These are phyloP conservation scores for Echria macrotheca DNA, from an alignment of 495 filamentous ascomycete genomes.

Conservation along the genomic window DNA sequence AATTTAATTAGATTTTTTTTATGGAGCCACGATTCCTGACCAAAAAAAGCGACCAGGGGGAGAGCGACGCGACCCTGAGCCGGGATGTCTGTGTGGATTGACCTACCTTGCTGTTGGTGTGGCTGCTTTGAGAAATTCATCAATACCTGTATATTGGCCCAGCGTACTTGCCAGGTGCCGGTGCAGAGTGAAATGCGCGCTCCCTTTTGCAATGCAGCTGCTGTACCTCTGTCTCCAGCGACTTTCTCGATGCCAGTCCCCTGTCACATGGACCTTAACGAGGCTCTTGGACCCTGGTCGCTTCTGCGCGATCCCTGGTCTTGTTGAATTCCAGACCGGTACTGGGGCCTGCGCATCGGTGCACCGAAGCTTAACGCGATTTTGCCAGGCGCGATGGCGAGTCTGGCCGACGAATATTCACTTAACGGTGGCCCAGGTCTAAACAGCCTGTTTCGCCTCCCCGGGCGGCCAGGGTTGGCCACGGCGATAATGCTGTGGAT, in stretches of 20 bases:
- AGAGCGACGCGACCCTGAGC: constrained; percentile 33
- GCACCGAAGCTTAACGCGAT: constrained; percentile 8
- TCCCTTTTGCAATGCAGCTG: constrained; percentile 20
- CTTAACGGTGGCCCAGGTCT: constrained; percentile 10
- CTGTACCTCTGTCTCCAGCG: constrained; percentile 6
- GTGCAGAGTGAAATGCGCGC: constrained; percentile 21
- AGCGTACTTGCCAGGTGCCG: constrained; percentile 17
- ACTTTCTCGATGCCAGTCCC: constrained; percentile 9
- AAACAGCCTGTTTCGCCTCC: constrained; percentile 26
- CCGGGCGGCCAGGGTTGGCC: constrained; percentile 18
- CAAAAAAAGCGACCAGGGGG: constrained; percentile 31
- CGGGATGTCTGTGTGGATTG: constrained; percentile 32
- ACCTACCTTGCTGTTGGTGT: constrained; percentile 27
- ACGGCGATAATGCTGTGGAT: constrained; percentile 23
- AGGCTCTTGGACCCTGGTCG: constrained; percentile 17
- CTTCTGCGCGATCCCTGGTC: constrained; percentile 23
- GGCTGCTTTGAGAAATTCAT: constrained; percentile 29
- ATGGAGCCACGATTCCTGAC: constrained; percentile 38
- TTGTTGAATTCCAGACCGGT: constrained; percentile 18
- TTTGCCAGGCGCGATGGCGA: background rate
- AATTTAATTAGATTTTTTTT: constrained; percentile 41
- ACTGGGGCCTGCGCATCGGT: constrained; percentile 7
- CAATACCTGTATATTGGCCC: constrained; percentile 24
- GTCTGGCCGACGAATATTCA: constrained; percentile 2
- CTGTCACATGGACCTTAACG: constrained; percentile 18